Percentiles rank a stretch among this genome's conserved stretches.
Conservation (phyloP, 495 filamentous ascomycete genomes). For the Penicillium goetzii region DNA sequence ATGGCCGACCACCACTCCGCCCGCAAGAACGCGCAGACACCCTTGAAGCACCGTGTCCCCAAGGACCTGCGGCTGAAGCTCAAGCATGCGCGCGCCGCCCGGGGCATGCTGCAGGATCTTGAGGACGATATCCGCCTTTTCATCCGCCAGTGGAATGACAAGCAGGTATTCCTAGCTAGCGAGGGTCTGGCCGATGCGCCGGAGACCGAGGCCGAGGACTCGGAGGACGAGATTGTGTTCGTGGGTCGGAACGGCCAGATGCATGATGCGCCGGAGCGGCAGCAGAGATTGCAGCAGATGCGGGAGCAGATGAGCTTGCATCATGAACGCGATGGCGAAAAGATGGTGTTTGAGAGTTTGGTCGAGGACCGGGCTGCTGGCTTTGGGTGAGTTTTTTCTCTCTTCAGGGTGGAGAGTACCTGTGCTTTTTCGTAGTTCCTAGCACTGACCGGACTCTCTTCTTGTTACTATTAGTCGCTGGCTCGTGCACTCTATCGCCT, state of each 20-base stretch:
- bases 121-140: slow-evolving; percentile 67
- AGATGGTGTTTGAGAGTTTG: slow-evolving; percentile 77
- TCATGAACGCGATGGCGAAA: slow-evolving; percentile 61
- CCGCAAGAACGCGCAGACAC: slow-evolving; percentile 43
- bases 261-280: slow-evolving; percentile 61
- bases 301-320: slow-evolving; percentile 47
- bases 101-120: slow-evolving; percentile 65
- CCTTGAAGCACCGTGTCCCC: slow-evolving; percentile 51
- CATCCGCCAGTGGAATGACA: slow-evolving; percentile 61
- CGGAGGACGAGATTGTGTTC: slow-evolving; percentile 94
- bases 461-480: slow-evolving; percentile 64
- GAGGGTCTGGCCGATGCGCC: slow-evolving; percentile 55
- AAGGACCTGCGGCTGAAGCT: slow-evolving; percentile 61
- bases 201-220: slow-evolving; percentile 57
- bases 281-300: slow-evolving; percentile 35
- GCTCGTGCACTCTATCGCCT: slow-evolving; percentile 90
- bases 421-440: neutral
- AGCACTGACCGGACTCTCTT: slow-evolving; percentile 12
- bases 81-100: slow-evolving; percentile 71
- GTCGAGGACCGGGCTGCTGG: slow-evolving; percentile 73
- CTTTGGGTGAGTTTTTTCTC: slow-evolving; percentile 69
- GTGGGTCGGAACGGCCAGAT: slow-evolving; percentile 76
- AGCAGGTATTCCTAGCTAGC: slow-evolving; percentile 40
- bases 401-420: neutral
- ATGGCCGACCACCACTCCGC: slow-evolving; percentile 41